Conservation (phyloP, 257 asterid genomes). For the Solanum chilense region DNA sequence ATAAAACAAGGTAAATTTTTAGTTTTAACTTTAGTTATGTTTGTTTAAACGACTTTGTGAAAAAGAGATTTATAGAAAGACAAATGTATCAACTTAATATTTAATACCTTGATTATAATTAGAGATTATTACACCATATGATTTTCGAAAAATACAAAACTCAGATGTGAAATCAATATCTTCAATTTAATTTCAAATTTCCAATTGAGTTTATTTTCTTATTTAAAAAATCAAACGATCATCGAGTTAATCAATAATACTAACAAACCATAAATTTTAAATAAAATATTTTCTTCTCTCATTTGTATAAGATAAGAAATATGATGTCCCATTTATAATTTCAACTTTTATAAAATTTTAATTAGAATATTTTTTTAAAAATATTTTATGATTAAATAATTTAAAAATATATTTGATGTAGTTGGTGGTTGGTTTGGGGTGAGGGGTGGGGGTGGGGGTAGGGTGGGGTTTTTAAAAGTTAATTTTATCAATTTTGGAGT, state of each 20-base stretch:
- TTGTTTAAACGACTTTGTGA: background rate
- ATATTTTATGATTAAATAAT: background rate
- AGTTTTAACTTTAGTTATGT: background rate
- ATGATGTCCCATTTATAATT: background rate
- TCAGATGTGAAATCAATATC: background rate
- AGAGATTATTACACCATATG: background rate
- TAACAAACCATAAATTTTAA: background rate
- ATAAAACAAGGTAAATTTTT: background rate
- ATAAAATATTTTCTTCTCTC: background rate
- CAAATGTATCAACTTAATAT: background rate
- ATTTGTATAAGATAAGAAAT: background rate
- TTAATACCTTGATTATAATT: background rate
- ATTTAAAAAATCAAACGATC: too few relatives aligned
- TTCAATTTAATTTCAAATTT: background rate
- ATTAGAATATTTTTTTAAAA: background rate
- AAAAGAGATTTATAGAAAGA: background rate
- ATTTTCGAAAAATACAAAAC: background rate
- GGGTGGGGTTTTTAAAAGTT: background rate
- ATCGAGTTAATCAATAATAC: too few relatives aligned
- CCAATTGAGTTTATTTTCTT: too few relatives aligned
- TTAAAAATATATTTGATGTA: background rate
- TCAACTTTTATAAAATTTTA: background rate
- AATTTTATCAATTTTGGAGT: background rate
- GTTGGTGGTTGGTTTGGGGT: background rate
- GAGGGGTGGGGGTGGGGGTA: background rate